These are phyloP conservation scores for Spathaspora arborariae DNA, from an alignment of 805 yeast genomes.

Conservation along the genomic window DNA sequence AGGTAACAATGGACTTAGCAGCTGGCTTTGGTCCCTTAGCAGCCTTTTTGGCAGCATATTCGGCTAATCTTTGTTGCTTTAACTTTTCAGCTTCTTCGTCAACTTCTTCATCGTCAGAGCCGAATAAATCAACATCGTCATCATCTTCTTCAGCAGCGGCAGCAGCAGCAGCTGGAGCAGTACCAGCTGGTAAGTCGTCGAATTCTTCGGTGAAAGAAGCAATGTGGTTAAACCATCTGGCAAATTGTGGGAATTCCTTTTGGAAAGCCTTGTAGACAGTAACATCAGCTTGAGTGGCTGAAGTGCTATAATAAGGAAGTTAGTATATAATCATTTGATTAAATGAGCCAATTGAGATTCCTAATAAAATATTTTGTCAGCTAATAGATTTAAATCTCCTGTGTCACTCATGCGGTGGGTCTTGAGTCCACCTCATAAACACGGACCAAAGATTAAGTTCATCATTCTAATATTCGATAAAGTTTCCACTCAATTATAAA, in stretches of 20 bases:
- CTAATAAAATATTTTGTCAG: slow-evolving; percentile 13
- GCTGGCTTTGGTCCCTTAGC: slow-evolving; percentile 97
- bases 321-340: slow-evolving; percentile 1
- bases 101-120: slow-evolving; percentile 89
- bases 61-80: slow-evolving; percentile 97
- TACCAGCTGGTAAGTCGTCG: slow-evolving; percentile 74
- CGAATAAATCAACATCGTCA: slow-evolving; percentile 89
- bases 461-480: slow-evolving; percentile 41
- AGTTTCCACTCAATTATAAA: neutral
- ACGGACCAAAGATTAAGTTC: slow-evolving; percentile 85
- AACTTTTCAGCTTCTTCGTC: slow-evolving; percentile 97
- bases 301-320: slow-evolving; percentile 50
- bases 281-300: slow-evolving; percentile 95
- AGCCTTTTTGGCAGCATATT: slow-evolving; percentile 96
- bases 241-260: slow-evolving; percentile 83
- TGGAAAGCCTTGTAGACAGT: slow-evolving; percentile 92
- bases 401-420: slow-evolving; percentile 93
- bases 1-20: slow-evolving; percentile 94
- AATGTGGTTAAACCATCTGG: slow-evolving; percentile 99
- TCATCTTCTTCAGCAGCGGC: slow-evolving; percentile 84
- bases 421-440: slow-evolving; percentile 95
- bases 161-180: slow-evolving; percentile 45
- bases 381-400: slow-evolving; percentile 31
- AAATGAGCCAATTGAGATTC: neutral
- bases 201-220: slow-evolving; percentile 89